phyloP scores from a whole-genome alignment of 2,329 filamentous ascomycete species.

The Penicillium sp. region DNA sequence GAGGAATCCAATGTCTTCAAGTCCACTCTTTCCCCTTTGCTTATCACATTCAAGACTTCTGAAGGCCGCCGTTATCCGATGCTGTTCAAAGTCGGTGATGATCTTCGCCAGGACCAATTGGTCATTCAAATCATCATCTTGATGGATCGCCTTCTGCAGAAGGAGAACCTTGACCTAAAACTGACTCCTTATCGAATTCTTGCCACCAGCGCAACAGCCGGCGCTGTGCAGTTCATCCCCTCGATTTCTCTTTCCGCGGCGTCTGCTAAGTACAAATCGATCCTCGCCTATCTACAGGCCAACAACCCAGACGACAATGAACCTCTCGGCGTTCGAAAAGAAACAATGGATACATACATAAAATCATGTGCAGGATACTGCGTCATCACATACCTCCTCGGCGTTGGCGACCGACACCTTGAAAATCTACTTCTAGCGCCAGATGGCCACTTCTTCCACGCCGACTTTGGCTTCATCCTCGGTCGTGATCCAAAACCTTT shows the following conservation, averaged over 20 bases:
- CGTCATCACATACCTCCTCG: conserved; percentile 94
- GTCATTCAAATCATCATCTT: conserved; percentile 96
- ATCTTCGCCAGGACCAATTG: conserved; percentile 89
- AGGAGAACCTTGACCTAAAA: conserved; percentile 92
- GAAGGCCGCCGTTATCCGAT: conserved; percentile 74
- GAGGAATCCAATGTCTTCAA: conserved; percentile 91
- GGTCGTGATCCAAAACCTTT: conserved; percentile 96
- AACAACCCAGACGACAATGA: conserved; percentile 81
- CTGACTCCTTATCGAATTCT: conserved; percentile 93
- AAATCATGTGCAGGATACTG: conserved; percentile 96
- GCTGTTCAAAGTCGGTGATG: conserved; percentile 94
- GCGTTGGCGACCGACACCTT: conserved; percentile 88
- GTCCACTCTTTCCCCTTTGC: conserved; percentile 82
- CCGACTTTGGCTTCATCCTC: conserved; percentile 95
- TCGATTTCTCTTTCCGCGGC: conserved; percentile 77
- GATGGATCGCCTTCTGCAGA: conserved; percentile 90
- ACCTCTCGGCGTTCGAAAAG: conserved; percentile 77
- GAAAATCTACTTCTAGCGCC: conserved; percentile 89
- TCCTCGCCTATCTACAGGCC: conserved; percentile 72
- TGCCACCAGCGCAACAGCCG: conserved; percentile 79
- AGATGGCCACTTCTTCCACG: conserved; percentile 92
- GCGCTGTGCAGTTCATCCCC: conserved; percentile 86
- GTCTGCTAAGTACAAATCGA: conserved; percentile 67
- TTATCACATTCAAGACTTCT: conserved; percentile 77
- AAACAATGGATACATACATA: conserved; percentile 88